Percentiles rank a stretch among this genome's conserved stretches.
These are phyloP conservation scores for Sporothrix variecibatus DNA, from an alignment of 2,329 filamentous ascomycete genomes.

Conservation along the genomic window DNA sequence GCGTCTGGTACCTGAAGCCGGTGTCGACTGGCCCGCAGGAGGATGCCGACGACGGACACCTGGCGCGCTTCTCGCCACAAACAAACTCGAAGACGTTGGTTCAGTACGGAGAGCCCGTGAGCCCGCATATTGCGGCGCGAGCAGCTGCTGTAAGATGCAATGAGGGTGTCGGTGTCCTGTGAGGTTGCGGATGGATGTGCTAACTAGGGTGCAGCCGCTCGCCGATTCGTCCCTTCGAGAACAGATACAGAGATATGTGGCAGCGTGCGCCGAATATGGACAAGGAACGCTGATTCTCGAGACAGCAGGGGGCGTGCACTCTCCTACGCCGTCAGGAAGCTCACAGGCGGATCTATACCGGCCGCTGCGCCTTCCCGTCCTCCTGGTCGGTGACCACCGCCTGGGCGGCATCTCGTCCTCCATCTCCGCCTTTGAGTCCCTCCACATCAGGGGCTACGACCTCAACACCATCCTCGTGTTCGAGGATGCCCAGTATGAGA, in stretches of 20 bases:
- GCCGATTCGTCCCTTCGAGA: not conserved
- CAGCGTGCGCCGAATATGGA: constrained; percentile 57
- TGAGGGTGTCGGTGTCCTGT: not conserved
- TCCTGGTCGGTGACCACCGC: constrained; percentile 73
- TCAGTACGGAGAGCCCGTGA: constrained; percentile 73
- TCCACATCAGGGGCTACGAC: constrained; percentile 77
- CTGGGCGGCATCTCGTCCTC: constrained; percentile 80
- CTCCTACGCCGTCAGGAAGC: constrained; percentile 72
- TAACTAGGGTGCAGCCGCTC: not conserved
- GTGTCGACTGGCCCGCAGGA: constrained; percentile 72
- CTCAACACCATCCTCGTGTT: constrained; percentile 72
- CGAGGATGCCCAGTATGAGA: constrained; percentile 64
- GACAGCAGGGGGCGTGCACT: constrained; percentile 81
- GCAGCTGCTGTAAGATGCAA: not conserved
- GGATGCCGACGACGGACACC: constrained; percentile 37
- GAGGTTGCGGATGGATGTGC: not conserved
- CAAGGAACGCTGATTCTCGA: constrained; percentile 64
- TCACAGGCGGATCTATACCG: constrained; percentile 78
- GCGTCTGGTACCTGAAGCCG: constrained; percentile 70
- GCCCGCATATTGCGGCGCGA: constrained; percentile 58
- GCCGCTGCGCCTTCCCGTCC: constrained; percentile 69
- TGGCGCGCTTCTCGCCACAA: constrained; percentile 22
- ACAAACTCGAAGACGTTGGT: constrained; percentile 47
- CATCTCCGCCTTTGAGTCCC: constrained; percentile 77
- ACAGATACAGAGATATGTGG: not conserved